These are phyloP conservation scores for Syncephalastrum racemosum DNA, from an alignment of 371 early-diverging fungal genomes.

Conservation along the genomic window DNA sequence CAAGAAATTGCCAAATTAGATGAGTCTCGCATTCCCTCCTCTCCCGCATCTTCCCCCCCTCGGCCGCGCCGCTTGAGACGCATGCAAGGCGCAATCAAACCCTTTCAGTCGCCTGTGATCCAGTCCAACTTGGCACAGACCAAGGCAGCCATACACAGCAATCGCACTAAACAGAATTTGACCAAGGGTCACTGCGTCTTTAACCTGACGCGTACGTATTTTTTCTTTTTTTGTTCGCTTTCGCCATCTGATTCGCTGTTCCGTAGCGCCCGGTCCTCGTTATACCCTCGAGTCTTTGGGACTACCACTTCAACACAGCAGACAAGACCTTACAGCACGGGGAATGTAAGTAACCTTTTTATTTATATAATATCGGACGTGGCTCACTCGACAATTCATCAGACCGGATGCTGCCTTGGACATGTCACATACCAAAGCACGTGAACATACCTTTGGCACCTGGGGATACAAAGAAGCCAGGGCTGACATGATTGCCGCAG, in stretches of 20 bases:
- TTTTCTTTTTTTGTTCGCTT: too few relatives aligned
- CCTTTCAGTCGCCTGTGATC: constrained; percentile 42
- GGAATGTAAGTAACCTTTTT: constrained; percentile 18
- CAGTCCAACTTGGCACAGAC: constrained; percentile 28
- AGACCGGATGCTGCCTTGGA: constrained; percentile 27
- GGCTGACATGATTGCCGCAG: constrained; percentile 35
- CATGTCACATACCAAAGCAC: constrained; percentile 36
- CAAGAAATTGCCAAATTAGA: too few relatives aligned
- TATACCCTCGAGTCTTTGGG: constrained; percentile 18
- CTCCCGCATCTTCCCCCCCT: neutral
- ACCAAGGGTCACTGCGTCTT: constrained; percentile 22
- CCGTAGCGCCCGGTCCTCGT: neutral
- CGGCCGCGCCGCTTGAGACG: constrained; percentile 2
- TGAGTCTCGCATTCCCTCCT: too few relatives aligned
- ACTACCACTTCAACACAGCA: constrained; percentile 14
- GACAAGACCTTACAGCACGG: constrained; percentile 15
- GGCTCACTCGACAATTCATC: neutral
- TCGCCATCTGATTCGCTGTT: too few relatives aligned
- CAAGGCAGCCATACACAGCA: constrained; percentile 23
- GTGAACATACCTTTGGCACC: constrained; percentile 22
- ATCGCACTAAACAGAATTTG: too few relatives aligned
- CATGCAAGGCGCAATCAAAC: constrained; percentile 12
- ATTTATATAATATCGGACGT: neutral
- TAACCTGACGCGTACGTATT: constrained; percentile 26
- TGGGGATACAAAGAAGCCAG: constrained; percentile 56